phyloP scores from a whole-genome alignment of 2,329 filamentous ascomycete species.

The Plenodomus tracheiphilus region DNA sequence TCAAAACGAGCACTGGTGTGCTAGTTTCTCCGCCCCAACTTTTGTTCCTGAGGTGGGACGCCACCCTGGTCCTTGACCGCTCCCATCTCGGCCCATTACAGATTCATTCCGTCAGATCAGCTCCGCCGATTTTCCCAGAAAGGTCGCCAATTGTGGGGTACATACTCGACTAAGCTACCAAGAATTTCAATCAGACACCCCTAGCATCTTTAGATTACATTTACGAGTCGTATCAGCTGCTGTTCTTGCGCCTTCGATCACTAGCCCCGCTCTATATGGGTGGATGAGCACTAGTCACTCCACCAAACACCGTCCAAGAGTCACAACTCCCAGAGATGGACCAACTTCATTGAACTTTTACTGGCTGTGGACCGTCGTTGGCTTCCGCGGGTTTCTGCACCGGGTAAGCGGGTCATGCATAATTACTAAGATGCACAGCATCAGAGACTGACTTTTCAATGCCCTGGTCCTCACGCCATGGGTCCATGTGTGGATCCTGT shows the following conservation, averaged over 20 bases:
- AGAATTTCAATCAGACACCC: slow-evolving; percentile 3
- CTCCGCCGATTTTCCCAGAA: slow-evolving; percentile 6
- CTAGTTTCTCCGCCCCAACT: background rate
- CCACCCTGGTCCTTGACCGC: slow-evolving; percentile 3
- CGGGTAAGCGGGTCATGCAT: background rate
- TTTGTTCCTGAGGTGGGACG: background rate
- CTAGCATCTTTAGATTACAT: slow-evolving; percentile 26
- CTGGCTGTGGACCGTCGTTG: background rate
- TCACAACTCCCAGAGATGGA: background rate
- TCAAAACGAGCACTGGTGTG: background rate
- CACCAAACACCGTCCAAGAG: background rate
- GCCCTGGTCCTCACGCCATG: background rate
- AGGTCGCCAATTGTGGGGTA: slow-evolving; percentile 18
- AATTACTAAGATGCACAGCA: background rate
- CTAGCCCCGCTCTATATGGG: background rate
- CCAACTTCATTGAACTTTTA: background rate
- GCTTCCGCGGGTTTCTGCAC: background rate
- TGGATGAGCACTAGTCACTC: background rate
- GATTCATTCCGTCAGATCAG: slow-evolving; percentile 6
- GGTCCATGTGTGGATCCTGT: background rate
- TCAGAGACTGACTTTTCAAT: background rate
- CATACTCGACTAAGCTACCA: slow-evolving; percentile 14
- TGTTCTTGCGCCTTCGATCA: background rate
- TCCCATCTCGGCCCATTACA: slow-evolving; percentile 7
- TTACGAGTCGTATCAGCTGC: slow-evolving; percentile 15